Evolutionary conservation across 805 yeast genomes (phyloP), one percentile per base, ranked within the genome.

Genomic region (Zygoascus ofunaensis): DNA sequence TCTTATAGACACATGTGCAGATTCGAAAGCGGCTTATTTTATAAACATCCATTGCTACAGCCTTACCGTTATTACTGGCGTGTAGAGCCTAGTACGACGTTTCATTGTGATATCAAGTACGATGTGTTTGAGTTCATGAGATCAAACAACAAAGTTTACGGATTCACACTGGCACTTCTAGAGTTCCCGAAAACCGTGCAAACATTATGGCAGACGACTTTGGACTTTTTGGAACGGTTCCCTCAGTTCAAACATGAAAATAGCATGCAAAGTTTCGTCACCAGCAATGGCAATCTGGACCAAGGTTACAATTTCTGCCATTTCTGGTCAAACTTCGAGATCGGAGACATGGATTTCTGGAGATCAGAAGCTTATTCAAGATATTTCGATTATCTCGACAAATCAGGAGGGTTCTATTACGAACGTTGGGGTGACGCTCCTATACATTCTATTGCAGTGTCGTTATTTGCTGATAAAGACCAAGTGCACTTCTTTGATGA

Each of bases 361-460:
- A 73, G 92, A 60, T 63, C 76, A 17, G 76, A 79, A 42, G 85
- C 85, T 5, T 87, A 87, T 60, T 55, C 63, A 38, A 71, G 74
- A 45, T 87, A 80, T 63, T 87, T 87, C 55, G 82, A 83, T 17
- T 68, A 72, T 55, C 73, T 87, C 57, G 95, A 87, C 64, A 63
- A 75, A 49, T 75, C 81, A 14, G 95, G 95, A 61, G 95, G 95
- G n/a, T 87, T 87, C 68, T 87, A 82, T 68, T 87, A 86, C 63
- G 95, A 87, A 69, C 74, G 95, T 65, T 85, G 94, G 95, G 94
- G 95, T 55, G 95, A 86, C 64, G 95, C 94, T 22, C 95, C 95
- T 30, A 81, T 86, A 41, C 95, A 86, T 63, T 82, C 94, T 4
- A 79, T 86, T 56, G 95, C 92, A 26, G 95, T 85, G 18, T 69